These are phyloP conservation scores for Pythium guiyangense DNA, from an alignment of 352 stramenopile genomes.

Conservation along the genomic window DNA sequence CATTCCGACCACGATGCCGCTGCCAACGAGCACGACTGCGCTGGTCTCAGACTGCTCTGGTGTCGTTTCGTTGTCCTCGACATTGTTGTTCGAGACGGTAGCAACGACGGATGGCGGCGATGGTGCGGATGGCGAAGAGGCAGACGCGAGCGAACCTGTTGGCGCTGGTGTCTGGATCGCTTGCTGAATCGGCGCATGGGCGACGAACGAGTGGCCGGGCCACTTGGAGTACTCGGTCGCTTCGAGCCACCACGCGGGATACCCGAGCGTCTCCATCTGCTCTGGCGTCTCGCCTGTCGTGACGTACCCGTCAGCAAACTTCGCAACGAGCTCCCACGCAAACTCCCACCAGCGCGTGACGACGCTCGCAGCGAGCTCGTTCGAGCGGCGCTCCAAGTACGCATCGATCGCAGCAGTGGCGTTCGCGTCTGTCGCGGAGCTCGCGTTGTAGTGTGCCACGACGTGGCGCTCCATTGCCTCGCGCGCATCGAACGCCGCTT, in stretches of 20 bases:
- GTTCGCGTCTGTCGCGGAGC: background rate
- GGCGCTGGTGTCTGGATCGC: conserved; percentile 6
- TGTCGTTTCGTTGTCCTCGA: background rate
- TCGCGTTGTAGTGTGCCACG: conserved; percentile 4
- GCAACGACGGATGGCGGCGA: background rate
- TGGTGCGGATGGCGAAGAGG: background rate
- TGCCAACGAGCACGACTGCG: conserved; percentile 12
- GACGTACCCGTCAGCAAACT: conserved; percentile 55
- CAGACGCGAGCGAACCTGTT: background rate
- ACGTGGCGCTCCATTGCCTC: conserved; percentile 25
- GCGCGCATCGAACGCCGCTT: conserved; percentile 23
- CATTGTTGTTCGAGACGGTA: background rate
- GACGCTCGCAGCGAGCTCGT: conserved; percentile 36
- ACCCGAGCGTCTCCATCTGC: conserved; percentile 39
- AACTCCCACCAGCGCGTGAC: conserved; percentile 50
- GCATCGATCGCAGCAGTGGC: conserved; percentile 12
- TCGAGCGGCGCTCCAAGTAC: conserved; percentile 26
- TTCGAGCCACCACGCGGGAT: conserved; percentile 43
- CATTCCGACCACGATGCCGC: conserved; percentile 24
- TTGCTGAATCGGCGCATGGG: conserved; percentile 17
- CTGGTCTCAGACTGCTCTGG: background rate
- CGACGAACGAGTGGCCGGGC: conserved; percentile 35
- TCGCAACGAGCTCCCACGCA: conserved; percentile 42
- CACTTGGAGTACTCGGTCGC: conserved; percentile 37
- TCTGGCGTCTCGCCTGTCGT: conserved; percentile 38